A percentile compares a stretch with the other conserved stretches of the same genome.
Evolutionary conservation across 164 flowering plant genomes (phyloP).

Genomic region (Protea cynaroides): DNA sequence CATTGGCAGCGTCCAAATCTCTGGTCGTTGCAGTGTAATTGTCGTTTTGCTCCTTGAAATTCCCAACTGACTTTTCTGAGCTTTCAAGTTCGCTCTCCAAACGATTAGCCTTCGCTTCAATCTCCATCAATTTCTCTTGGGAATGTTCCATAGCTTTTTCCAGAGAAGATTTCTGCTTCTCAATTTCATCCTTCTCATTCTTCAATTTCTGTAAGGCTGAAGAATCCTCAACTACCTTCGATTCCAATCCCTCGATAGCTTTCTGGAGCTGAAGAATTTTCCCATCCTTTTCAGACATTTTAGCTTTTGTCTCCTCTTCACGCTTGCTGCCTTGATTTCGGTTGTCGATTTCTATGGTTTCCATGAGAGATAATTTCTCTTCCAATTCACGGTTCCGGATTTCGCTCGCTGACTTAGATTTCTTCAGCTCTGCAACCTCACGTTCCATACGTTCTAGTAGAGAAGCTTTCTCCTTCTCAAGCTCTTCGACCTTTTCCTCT

Average conservation of each 20-base stretch:
- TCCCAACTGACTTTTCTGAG: constrained; percentile 19
- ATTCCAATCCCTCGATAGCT: too few relatives aligned
- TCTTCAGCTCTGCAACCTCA: constrained; percentile 14
- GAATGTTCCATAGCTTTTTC: constrained; percentile 6
- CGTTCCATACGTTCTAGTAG: constrained; percentile 8
- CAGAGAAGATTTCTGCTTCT: constrained; percentile 15
- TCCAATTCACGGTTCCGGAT: constrained; percentile 17
- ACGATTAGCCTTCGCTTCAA: constrained; percentile 13
- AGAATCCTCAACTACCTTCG: too few relatives aligned
- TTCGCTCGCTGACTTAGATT: constrained; percentile 12
- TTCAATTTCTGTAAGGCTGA: constrained; percentile 2
- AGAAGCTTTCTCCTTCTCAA: constrained; percentile 35
- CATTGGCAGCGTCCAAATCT: not conserved
- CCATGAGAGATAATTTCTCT: constrained; percentile 13
- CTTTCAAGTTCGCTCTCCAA: constrained; percentile 24
- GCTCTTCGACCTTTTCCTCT: constrained; percentile 16
- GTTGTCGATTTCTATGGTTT: constrained; percentile 10
- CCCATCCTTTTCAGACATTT: constrained; percentile 11
- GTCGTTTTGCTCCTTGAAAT: not conserved
- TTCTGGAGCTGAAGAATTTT: constrained; percentile 1
- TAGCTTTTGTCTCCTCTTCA: constrained; percentile 5
- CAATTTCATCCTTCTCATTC: constrained; percentile 17
- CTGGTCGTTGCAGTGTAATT: too few relatives aligned
- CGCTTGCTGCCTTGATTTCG: too few relatives aligned
- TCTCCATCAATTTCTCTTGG: constrained; percentile 18